phyloP scores from a whole-genome alignment of 345 rosid species.

The Citrus glauca region DNA sequence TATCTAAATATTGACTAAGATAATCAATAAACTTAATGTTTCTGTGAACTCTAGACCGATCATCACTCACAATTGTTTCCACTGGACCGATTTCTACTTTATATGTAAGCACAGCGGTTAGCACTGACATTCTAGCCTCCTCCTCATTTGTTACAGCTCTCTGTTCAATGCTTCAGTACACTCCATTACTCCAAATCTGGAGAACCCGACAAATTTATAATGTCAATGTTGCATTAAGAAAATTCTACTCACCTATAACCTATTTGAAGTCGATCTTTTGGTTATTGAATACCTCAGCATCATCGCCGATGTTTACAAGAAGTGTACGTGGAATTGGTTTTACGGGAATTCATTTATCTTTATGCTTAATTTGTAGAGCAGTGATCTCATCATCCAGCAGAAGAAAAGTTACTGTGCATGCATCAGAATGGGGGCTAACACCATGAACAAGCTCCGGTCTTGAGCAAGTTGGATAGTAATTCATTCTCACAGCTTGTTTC shows the following conservation, averaged over 20 bases:
- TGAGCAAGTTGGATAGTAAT: constrained; percentile 28
- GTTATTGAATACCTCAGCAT: constrained; percentile 1
- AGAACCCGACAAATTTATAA: not conserved
- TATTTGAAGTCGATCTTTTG: not conserved
- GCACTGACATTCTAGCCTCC: constrained; percentile 13
- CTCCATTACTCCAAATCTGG: constrained; percentile 23
- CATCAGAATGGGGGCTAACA: constrained; percentile 23
- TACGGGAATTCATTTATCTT: constrained; percentile 20
- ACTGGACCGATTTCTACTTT: constrained; percentile 9
- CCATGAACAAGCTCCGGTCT: constrained; percentile 21
- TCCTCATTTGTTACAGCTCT: constrained; percentile 19
- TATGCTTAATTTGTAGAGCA: constrained; percentile 28
- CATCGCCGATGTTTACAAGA: constrained; percentile 25
- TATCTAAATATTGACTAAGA: not conserved
- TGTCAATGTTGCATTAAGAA: not conserved
- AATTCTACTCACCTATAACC: not conserved
- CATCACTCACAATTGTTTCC: not conserved
- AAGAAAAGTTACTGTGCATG: constrained; percentile 19
- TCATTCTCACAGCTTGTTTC: constrained; percentile 23
- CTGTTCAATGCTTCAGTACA: constrained; percentile 30
- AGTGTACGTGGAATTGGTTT: constrained; percentile 26
- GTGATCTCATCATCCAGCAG: constrained; percentile 22
- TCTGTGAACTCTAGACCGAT: not conserved
- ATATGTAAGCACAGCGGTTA: constrained; percentile 9
- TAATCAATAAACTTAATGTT: not conserved